Evolutionary conservation across 1,284 basidiomycete genomes (phyloP).

Genomic region (Mycosarcoma mackinlayi): DNA sequence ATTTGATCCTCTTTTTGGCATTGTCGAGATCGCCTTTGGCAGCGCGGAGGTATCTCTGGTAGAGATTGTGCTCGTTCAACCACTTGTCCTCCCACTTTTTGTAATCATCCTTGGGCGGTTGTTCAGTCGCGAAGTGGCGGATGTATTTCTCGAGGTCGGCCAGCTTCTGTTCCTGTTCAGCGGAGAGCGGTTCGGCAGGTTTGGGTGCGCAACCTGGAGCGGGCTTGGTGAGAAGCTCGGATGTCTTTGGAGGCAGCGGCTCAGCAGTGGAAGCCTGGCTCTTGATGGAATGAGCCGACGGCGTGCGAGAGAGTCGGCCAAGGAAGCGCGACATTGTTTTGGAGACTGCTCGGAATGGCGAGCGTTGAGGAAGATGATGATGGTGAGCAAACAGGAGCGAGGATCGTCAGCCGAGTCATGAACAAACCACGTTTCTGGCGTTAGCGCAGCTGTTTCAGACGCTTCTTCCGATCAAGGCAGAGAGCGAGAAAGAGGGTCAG

Average conservation of each 20-base stretch:
- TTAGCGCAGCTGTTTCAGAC: too few relatives aligned
- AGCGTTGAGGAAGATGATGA: neutral
- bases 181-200: constrained; percentile 16
- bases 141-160: constrained; percentile 31
- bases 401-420: constrained; percentile 4
- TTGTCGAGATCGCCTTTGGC: constrained; percentile 60
- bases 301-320: constrained; percentile 32
- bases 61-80: constrained; percentile 50
- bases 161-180: constrained; percentile 35
- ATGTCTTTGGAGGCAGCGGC: constrained; percentile 39
- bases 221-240: constrained; percentile 29
- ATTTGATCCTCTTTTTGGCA: constrained; percentile 59
- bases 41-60: constrained; percentile 60
- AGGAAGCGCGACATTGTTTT: constrained; percentile 41
- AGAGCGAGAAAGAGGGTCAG: too few relatives aligned
- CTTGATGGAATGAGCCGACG: constrained; percentile 34
- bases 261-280: constrained; percentile 13
- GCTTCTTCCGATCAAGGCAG: neutral
- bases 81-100: constrained; percentile 52
- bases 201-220: constrained; percentile 28
- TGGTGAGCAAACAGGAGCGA: constrained; percentile 1
- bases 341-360: neutral
- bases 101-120: constrained; percentile 43
- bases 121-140: constrained; percentile 7
- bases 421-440: neutral